A percentile compares a stretch with the other conserved stretches of the same genome.
phyloP scores from a whole-genome alignment of 208 protist genomes.

The Phytomonas francai region DNA sequence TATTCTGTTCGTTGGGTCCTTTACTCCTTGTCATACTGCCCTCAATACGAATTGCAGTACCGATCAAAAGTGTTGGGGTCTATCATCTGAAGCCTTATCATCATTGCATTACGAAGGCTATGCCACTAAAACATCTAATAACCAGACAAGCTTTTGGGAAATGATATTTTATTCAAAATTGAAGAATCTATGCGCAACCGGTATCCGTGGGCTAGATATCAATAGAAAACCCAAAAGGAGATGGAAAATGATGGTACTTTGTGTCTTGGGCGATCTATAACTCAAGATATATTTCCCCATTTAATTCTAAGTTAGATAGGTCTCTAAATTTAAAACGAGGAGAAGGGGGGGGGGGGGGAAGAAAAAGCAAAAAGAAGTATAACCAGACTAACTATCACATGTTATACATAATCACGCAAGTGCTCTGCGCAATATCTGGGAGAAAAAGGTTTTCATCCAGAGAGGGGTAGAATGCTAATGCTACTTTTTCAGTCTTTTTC shows the following conservation, averaged over 20 bases:
- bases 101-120: too few species aligned
- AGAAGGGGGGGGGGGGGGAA: neutral
- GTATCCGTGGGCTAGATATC: neutral
- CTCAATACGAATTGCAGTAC: too few species aligned
- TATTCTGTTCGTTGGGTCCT: too few species aligned
- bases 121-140: conserved; percentile 1
- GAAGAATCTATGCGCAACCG: conserved; percentile 3
- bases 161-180: conserved; percentile 3
- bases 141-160: conserved; percentile 7
- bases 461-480: too few species aligned
- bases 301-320: neutral
- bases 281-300: conserved; percentile 1
- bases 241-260: neutral
- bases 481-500: conserved; percentile 10
- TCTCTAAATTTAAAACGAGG: neutral
- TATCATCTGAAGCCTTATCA: too few species aligned
- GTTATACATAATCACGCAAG: neutral
- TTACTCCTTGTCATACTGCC: too few species aligned
- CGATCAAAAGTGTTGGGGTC: too few species aligned
- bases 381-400: neutral
- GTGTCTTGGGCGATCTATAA: neutral
- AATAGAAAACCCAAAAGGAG: conserved; percentile 7
- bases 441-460: too few species aligned
- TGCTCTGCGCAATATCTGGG: too few species aligned
- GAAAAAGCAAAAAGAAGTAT: conserved; percentile 11